Evolutionary conservation across 1,139 yeast genomes (phyloP), one percentile per base, ranked within the genome.

Genomic region (Wickerhamomyces sp.): DNA sequence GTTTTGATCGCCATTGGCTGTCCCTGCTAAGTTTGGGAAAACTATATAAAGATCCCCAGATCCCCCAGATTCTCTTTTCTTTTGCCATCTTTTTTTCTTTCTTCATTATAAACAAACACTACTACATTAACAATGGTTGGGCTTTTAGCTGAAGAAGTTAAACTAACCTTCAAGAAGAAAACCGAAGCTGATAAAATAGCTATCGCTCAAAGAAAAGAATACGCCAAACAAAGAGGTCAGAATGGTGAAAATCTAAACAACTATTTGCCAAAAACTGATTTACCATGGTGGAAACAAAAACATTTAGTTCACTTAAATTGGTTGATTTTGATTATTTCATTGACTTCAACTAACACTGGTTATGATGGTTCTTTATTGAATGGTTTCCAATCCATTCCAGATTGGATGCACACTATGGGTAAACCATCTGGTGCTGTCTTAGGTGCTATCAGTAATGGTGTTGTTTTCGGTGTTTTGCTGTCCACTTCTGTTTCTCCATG

Each of bases 321-420:
- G 31, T 52, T 67, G 23, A 55, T 76, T 18, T 60, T 73, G 23
- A 56, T 72, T 34, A 65, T 73, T 33, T 65, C 77, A 34, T 58
- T 76, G 34, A 63, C 77, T 11, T 69, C 78, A 27, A 71, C 79
- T 32, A 73, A 71, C 51, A 71, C 68, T 39, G 81, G 82, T 27
- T 77, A 68, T 50, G 82, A 77, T 60, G 77, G 78, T 38, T 70
- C 76, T 6, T 63, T 76, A 64, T 60, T 76, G 61, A 77, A 76
- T 53, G 79, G 78, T 39, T 64, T 78, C 45, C 81, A 76, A 57
- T 62, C 75, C 9, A 62, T 76, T 47, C 54, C 57, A 0, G 52
- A 55, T 26, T 73, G 77, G 77, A 47, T 53, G 50, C 34, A 48
- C 26, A 58, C 63, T 37, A 65, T 75, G 65, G 69, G 68, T 44